Conservation (phyloP, 1,284 basidiomycete species). For the Boletus smithii region DNA sequence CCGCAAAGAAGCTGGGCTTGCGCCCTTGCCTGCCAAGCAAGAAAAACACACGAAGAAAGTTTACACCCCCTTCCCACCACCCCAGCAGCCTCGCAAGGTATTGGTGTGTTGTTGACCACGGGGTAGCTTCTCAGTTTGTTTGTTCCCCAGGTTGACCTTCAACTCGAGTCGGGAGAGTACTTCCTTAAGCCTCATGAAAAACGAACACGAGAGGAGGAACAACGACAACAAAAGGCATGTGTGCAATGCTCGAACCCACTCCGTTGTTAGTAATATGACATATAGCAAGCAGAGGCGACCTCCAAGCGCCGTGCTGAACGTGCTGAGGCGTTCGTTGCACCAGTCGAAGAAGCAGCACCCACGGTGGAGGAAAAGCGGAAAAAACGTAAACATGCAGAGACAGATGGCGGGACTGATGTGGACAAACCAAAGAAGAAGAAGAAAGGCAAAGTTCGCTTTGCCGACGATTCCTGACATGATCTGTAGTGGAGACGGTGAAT, state of each 20-base stretch:
- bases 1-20: slow-evolving; percentile 58
- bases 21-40: slow-evolving; percentile 36
- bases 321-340: slow-evolving; percentile 82
- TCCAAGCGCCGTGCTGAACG: slow-evolving; percentile 71
- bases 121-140: slow-evolving; percentile 11
- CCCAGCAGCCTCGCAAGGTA: slow-evolving; percentile 90
- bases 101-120: not conserved
- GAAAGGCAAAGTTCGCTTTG: slow-evolving; percentile 23
- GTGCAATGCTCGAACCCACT: not conserved
- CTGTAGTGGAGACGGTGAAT: not conserved
- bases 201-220: slow-evolving; percentile 59
- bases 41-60: slow-evolving; percentile 79
- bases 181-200: slow-evolving; percentile 90
- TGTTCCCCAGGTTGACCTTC: slow-evolving; percentile 71
- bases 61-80: slow-evolving; percentile 99
- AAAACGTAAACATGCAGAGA: slow-evolving; percentile 46
- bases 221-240: slow-evolving; percentile 72
- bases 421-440: slow-evolving; percentile 36
- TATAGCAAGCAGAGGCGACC: slow-evolving; percentile 72
- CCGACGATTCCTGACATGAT: slow-evolving; percentile 12
- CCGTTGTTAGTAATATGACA: slow-evolving; percentile 7
- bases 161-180: slow-evolving; percentile 96
- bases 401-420: slow-evolving; percentile 17
- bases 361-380: slow-evolving; percentile 78
- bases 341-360: slow-evolving; percentile 65